Evolutionary conservation across 176 grass and related monocot species (phyloP).

Genomic region (Saccharum officinarum): DNA sequence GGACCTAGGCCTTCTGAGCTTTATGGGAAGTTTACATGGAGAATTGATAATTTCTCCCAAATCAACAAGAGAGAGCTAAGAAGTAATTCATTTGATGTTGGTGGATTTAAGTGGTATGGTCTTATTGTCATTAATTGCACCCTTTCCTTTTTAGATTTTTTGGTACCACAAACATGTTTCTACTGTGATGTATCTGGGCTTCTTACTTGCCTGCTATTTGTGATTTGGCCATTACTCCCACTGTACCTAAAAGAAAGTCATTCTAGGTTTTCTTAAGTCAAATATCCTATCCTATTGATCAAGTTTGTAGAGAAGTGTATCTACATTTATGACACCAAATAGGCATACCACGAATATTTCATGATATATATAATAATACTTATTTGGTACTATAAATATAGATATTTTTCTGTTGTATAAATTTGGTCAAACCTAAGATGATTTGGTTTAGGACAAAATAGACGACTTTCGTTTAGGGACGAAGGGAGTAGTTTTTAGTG

Average conservation of each 20-base stretch:
- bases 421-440: not conserved
- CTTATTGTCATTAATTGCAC: not conserved
- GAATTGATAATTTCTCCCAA: conserved; percentile 95
- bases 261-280: not conserved
- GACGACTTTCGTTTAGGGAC: not conserved
- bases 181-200: conserved; percentile 14
- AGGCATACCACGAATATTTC: not conserved
- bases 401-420: not conserved
- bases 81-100: conserved; percentile 95
- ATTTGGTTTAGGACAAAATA: not conserved
- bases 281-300: not conserved
- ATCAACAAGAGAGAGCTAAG: conserved; percentile 93
- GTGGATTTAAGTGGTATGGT: conserved; percentile 93
- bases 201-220: not conserved
- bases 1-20: conserved; percentile 87
- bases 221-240: not conserved
- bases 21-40: conserved; percentile 94
- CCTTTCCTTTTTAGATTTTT: conserved; percentile 13
- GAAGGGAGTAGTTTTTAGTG: not conserved
- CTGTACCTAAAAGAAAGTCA: not conserved
- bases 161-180: conserved; percentile 10
- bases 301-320: not conserved
- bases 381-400: not conserved
- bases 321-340: not conserved
- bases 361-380: not conserved